These are phyloP conservation scores for Luzula sylvatica DNA, from an alignment of 176 grass and related monocot genomes.

Conservation along the genomic window DNA sequence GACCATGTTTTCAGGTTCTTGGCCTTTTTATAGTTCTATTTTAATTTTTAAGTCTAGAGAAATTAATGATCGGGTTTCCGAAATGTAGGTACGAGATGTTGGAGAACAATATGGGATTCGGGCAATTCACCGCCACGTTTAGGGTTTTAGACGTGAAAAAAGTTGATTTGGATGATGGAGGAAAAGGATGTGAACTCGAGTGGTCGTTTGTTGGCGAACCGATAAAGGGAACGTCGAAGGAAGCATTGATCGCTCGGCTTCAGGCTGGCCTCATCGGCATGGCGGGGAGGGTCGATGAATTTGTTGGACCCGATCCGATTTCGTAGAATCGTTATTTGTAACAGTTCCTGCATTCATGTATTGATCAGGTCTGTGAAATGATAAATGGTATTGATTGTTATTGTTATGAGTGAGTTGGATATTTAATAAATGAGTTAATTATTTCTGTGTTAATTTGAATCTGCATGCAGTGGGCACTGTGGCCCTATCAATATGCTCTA, in stretches of 20 bases:
- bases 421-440: background rate
- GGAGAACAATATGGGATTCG: slow-evolving; percentile 86
- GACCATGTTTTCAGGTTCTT: slow-evolving; percentile 42
- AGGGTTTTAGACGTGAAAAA: slow-evolving; percentile 20
- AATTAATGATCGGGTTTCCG: background rate
- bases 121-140: slow-evolving; percentile 43
- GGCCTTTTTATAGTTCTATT: background rate
- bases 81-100: slow-evolving; percentile 53
- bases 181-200: slow-evolving; percentile 33
- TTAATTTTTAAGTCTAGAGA: background rate
- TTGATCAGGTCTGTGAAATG: background rate
- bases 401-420: background rate
- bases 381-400: background rate
- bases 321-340: no score
- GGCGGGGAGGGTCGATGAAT: slow-evolving; percentile 34
- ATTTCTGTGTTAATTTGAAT: slow-evolving; percentile 5
- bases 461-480: no score
- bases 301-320: background rate
- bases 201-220: slow-evolving; percentile 52
- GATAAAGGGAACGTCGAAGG: slow-evolving; percentile 30
- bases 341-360: background rate
- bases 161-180: background rate
- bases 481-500: no score
- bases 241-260: slow-evolving; percentile 25
- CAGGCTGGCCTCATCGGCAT: slow-evolving; percentile 23